phyloP scores from a whole-genome alignment of 495 filamentous ascomycete species.

The Xanthoparmelia taractica region DNA sequence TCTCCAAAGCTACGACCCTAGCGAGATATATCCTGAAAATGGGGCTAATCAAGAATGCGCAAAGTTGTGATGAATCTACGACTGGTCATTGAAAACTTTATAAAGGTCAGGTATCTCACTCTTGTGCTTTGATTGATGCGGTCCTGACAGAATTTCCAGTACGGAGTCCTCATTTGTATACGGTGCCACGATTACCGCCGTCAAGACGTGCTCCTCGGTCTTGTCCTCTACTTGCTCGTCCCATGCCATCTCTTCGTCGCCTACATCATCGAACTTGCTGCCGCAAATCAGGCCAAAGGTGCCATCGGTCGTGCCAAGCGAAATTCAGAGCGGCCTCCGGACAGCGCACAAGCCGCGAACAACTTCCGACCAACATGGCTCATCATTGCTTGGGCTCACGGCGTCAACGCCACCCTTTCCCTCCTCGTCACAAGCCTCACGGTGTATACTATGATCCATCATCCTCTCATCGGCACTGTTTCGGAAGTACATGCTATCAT shows the following conservation, averaged over 20 bases:
- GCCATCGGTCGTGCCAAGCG: constrained; percentile 57
- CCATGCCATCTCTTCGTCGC: constrained; percentile 85
- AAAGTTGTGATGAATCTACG: constrained; percentile 86
- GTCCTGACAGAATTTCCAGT: constrained; percentile 42
- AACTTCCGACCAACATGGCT: constrained; percentile 67
- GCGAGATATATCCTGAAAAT: background rate
- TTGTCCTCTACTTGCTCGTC: constrained; percentile 71
- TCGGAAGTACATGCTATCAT: constrained; percentile 89
- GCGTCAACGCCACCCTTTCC: constrained; percentile 73
- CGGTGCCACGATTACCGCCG: constrained; percentile 80
- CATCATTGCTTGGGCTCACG: constrained; percentile 67
- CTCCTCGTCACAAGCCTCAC: constrained; percentile 71
- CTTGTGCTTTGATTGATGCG: background rate
- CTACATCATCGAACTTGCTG: constrained; percentile 75
- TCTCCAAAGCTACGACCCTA: background rate
- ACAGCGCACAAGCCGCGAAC: constrained; percentile 36
- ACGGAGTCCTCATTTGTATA: constrained; percentile 88
- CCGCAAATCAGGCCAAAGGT: constrained; percentile 63
- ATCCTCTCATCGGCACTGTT: constrained; percentile 86
- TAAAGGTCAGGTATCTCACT: constrained; percentile 56
- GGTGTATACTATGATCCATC: constrained; percentile 84
- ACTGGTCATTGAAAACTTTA: constrained; percentile 91
- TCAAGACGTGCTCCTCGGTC: constrained; percentile 67
- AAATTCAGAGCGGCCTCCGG: constrained; percentile 46
- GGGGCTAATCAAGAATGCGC: background rate